Conservation (phyloP, 2,329 filamentous ascomycete genomes). For the Coniochaeta sp. region DNA sequence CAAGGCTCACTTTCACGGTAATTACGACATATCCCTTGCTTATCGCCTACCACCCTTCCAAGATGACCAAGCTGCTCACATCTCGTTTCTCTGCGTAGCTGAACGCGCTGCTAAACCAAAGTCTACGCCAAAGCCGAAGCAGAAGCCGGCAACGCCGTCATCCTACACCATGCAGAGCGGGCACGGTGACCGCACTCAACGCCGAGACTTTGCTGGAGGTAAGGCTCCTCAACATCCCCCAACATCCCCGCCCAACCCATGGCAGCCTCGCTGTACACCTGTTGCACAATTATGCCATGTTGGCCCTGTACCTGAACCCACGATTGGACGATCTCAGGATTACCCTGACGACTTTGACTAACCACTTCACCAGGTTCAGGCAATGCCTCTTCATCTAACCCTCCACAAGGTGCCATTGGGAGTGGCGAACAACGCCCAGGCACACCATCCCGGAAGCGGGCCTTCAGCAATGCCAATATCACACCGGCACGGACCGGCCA, state of each 20-base stretch:
- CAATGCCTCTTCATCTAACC: neutral
- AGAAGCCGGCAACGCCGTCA: neutral
- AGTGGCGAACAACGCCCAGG: neutral
- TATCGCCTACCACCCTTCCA: neutral
- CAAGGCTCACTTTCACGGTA: constrained; percentile 3
- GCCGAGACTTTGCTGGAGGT: neutral
- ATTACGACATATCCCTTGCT: constrained; percentile 1
- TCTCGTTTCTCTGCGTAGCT: neutral
- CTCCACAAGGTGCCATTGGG: constrained; percentile 1
- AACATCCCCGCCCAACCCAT: neutral
- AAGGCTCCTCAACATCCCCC: no score
- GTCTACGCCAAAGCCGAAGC: neutral
- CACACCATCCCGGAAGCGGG: constrained; percentile 17
- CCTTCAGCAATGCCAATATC: constrained; percentile 16
- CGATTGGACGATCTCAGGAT: neutral
- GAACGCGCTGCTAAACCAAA: no score
- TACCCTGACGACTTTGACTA: neutral
- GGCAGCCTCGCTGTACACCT: neutral
- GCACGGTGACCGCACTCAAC: neutral
- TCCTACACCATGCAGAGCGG: neutral
- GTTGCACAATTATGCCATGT: neutral
- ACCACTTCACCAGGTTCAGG: neutral
- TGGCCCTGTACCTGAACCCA: no score
- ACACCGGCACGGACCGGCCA: constrained; percentile 5
- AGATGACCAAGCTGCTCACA: neutral